A percentile compares a stretch with the other conserved stretches of the same genome.
These are phyloP conservation scores for Pilatotrama ljubarskyi DNA, from an alignment of 768 basidiomycete genomes.

Conservation along the genomic window DNA sequence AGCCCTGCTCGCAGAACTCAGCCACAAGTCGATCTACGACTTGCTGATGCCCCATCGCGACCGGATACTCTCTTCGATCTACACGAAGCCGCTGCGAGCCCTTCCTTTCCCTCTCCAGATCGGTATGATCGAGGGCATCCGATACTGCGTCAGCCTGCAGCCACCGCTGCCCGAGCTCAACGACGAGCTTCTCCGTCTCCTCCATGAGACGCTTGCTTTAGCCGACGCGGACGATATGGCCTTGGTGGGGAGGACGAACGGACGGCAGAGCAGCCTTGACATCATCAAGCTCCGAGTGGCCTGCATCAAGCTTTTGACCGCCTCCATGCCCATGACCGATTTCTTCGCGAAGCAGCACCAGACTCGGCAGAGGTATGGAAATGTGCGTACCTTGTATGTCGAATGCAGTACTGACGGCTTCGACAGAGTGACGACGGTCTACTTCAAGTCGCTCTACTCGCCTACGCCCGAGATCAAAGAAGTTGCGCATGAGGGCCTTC, in stretches of 20 bases:
- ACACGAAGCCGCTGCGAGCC: constrained; percentile 94
- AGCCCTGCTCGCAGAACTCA: constrained; percentile 71
- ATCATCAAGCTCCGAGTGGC: constrained; percentile 90
- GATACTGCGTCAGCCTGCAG: constrained; percentile 86
- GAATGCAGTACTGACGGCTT: not conserved
- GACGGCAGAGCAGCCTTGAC: constrained; percentile 77
- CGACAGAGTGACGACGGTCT: constrained; percentile 85
- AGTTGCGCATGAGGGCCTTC: constrained; percentile 90
- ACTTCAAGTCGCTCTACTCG: constrained; percentile 98
- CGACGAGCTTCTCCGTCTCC: constrained; percentile 86
- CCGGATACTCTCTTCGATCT: constrained; percentile 85
- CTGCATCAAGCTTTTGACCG: constrained; percentile 89
- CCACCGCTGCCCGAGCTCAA: constrained; percentile 90
- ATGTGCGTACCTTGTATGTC: not conserved
- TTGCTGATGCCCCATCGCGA: constrained; percentile 85
- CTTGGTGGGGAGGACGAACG: constrained; percentile 70
- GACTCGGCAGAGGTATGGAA: constrained; percentile 77
- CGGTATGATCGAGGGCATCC: constrained; percentile 95
- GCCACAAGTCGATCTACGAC: constrained; percentile 68
- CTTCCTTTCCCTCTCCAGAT: constrained; percentile 95
- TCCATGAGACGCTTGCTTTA: constrained; percentile 91
- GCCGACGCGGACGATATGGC: constrained; percentile 95
- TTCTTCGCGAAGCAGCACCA: constrained; percentile 85
- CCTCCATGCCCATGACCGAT: constrained; percentile 93
- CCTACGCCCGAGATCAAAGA: constrained; percentile 89